Base-by-base conservation (phyloP, 2,329 filamentous ascomycete genomes). In the Microdochium nivale region DNA sequence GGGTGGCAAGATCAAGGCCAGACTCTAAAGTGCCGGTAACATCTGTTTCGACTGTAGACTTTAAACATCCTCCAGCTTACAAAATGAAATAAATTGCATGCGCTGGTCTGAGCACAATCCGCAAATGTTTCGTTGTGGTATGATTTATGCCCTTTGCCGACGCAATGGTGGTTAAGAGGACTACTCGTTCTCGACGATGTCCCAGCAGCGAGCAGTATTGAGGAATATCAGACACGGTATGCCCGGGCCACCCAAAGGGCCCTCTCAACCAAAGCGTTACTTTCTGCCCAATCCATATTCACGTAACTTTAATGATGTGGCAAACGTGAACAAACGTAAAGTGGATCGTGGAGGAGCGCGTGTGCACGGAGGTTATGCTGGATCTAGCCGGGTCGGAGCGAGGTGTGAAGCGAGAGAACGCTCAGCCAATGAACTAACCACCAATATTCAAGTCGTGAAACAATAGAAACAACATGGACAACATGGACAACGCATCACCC, bases 1-100 rank as follows among this genome's bases (percentile, higher is more conserved):
- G 16, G 80, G 80, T 25, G 65, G 74, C 25, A 75, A 70, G 56
- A 81, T 83, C 60, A 66, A 65, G 49, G 62, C 73, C 35, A 78
- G 74, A 66, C 59, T 80, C 59, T 80, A 70, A 62, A 49, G 49
- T n/a, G 51, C 43, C 24, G 25, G 47, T 3, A 48, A 23, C 8
- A 3, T 51, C 35, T 48, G 51, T 40, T 30, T 35, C 44, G 40
- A 21, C 53, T 19, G 32, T 49, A 37, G 33, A 13, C 33, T 35
- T 33, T 30, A 14, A 16, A 48, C 47, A 19, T 43, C 43, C 14
- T 32, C 7, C 25, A 13, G 8, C 16, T 7, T 44, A 19, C 40
- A 19, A 19, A 37, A 16, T 19, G 5, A 16, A 16, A 19, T 16
- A 5, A 16, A 37, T 37, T 19, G 33, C 16, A 19, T 7, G 16